phyloP scores from a whole-genome alignment of 495 filamentous ascomycete species.

The Glarea lozoyensis region DNA sequence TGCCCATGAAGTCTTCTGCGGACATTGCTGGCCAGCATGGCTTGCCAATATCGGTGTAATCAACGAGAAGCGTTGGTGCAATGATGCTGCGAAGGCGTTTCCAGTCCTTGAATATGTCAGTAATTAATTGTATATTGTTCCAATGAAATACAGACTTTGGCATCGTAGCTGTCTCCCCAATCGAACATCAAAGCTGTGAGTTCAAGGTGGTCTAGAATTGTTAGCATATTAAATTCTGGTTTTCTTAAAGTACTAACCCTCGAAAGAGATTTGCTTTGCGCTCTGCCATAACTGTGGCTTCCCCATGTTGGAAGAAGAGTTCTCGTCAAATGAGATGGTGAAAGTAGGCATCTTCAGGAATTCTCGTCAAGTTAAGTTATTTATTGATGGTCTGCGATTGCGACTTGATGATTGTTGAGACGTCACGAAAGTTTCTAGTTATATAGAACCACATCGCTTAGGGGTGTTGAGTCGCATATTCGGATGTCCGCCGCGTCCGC shows the following conservation, averaged over 20 bases:
- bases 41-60: conserved; percentile 69
- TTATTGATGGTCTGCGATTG: too few relatives aligned
- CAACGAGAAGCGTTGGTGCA: conserved; percentile 59
- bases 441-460: too few relatives aligned
- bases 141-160: conserved; percentile 33
- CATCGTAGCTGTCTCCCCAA: conserved; percentile 80
- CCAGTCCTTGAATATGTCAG: conserved; percentile 45
- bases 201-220: conserved; percentile 45
- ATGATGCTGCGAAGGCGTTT: conserved; percentile 59
- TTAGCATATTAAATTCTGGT: not conserved
- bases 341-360: conserved; percentile 9
- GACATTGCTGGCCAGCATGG: conserved; percentile 65
- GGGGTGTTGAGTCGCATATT: too few relatives aligned
- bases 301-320: too few relatives aligned
- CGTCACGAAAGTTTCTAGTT: too few relatives aligned
- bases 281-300: conserved; percentile 6
- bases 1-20: conserved; percentile 60
- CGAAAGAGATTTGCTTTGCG: conserved; percentile 9
- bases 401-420: too few relatives aligned
- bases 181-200: conserved; percentile 49
- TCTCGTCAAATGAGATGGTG: conserved; percentile 7
- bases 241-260: conserved; percentile 3
- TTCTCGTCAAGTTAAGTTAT: not conserved
- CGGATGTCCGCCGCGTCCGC: too few relatives aligned
- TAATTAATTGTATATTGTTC: not conserved